Conservation (phyloP, 805 yeast genomes). For the Lipomyces starkeyi region DNA sequence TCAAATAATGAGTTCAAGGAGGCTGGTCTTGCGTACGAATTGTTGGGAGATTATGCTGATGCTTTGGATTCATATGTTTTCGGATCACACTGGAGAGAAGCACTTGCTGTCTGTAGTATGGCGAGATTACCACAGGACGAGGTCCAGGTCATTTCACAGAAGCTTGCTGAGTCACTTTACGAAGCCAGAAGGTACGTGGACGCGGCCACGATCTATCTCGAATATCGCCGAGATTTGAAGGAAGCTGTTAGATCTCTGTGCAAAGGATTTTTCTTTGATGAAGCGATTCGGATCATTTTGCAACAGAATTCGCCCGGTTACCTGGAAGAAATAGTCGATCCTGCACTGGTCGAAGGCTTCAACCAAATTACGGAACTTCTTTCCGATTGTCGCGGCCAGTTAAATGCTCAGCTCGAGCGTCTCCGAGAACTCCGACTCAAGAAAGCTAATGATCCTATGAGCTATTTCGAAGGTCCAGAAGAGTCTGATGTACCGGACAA, state of each 20-base stretch:
- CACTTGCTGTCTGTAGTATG: conserved; percentile 63
- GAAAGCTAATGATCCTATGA: conserved; percentile 82
- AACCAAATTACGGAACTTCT: conserved; percentile 84
- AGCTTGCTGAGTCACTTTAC: conserved; percentile 62
- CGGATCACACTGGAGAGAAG: conserved; percentile 86
- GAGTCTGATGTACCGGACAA: conserved; percentile 81
- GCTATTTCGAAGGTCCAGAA: conserved; percentile 68
- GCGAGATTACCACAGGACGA: conserved; percentile 49
- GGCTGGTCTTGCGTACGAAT: conserved; percentile 81
- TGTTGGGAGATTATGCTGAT: conserved; percentile 57
- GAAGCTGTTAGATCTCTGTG: conserved; percentile 73
- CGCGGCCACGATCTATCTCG: conserved; percentile 76
- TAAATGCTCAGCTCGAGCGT: conserved; percentile 80
- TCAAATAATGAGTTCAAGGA: conserved; percentile 59
- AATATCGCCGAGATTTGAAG: conserved; percentile 64
- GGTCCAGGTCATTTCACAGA: conserved; percentile 55
- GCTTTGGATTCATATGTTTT: conserved; percentile 74
- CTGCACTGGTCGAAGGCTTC: conserved; percentile 83
- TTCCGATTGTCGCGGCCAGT: conserved; percentile 91
- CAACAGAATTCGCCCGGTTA: conserved; percentile 48
- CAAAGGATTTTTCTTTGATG: conserved; percentile 73
- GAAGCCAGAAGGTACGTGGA: conserved; percentile 72
- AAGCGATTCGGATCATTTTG: conserved; percentile 71
- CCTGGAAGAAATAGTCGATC: conserved; percentile 65
- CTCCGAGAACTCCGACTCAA: conserved; percentile 83